phyloP scores from a whole-genome alignment of 352 stramenopile species.

The Nothophytophthora sp. region DNA sequence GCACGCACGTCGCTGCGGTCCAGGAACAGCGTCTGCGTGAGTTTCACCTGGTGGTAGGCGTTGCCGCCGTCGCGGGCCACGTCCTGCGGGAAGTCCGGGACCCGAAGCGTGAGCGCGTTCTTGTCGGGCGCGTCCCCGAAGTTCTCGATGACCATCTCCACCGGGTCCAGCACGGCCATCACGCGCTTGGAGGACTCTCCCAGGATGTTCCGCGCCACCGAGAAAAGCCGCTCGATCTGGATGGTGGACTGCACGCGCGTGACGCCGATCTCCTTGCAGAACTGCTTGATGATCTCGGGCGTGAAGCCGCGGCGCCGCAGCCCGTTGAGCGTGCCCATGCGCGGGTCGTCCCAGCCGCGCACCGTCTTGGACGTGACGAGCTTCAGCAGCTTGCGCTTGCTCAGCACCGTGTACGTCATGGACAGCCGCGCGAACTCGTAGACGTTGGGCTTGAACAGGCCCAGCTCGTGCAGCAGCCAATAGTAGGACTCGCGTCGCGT shows the following conservation, averaged over 20 bases:
- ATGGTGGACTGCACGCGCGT: conserved; percentile 88
- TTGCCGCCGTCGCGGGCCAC: conserved; percentile 49
- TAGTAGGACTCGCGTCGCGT: conserved; percentile 98
- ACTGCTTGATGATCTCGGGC: conserved; percentile 84
- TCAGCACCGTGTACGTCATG: conserved; percentile 98
- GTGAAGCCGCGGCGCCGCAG: conserved; percentile 86
- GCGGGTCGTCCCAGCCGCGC: conserved; percentile 94
- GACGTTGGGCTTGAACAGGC: conserved; percentile 98
- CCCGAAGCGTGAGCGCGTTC: conserved; percentile 43
- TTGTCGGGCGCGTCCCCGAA: conserved; percentile 43
- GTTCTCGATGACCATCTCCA: conserved; percentile 79
- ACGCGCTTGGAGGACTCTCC: conserved; percentile 78
- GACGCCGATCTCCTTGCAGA: conserved; percentile 88
- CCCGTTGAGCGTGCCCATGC: conserved; percentile 98
- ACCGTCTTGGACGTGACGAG: conserved; percentile 95
- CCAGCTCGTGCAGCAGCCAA: conserved; percentile 97
- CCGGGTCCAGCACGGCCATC: conserved; percentile 79
- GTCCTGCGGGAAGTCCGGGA: conserved; percentile 81
- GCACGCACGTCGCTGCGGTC: conserved; percentile 73
- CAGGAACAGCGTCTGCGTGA: conserved; percentile 68
- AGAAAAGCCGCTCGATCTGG: conserved; percentile 81
- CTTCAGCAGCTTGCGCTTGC: conserved; percentile 98
- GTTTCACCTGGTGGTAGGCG: conserved; percentile 58
- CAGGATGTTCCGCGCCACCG: conserved; percentile 67
- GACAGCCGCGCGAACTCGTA: conserved; percentile 97